Evolutionary conservation across 305 asterid genomes (phyloP).

Genomic region (Andrographis paniculata): DNA sequence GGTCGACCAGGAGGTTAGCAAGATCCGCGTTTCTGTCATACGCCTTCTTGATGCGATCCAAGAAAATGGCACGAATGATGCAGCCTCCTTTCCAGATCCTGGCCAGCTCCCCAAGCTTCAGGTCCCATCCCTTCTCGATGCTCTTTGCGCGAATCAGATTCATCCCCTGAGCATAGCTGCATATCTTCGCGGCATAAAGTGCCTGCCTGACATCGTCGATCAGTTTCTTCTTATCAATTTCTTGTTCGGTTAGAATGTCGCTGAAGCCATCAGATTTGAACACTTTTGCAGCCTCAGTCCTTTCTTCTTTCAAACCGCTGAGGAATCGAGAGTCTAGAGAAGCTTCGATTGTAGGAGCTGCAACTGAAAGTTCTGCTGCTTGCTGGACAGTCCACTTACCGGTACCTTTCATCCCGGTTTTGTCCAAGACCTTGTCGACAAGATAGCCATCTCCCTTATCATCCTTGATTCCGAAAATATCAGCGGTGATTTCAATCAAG

Average conservation of each 20-base stretch:
- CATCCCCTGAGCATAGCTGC: constrained; percentile 97
- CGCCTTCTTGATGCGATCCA: constrained; percentile 87
- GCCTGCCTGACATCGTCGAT: constrained; percentile 73
- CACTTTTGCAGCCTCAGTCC: constrained; percentile 73
- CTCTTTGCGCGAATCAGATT: constrained; percentile 90
- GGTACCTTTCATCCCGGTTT: too few relatives aligned
- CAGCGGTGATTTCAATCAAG: constrained; percentile 93
- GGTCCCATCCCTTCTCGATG: constrained; percentile 74
- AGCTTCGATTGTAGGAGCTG: constrained; percentile 96
- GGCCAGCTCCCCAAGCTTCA: constrained; percentile 87
- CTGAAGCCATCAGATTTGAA: constrained; percentile 67
- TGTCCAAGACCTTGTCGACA: constrained; percentile 89
- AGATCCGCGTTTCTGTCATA: constrained; percentile 77
- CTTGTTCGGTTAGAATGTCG: constrained; percentile 47
- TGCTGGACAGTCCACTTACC: constrained; percentile 96
- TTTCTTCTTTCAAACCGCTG: constrained; percentile 65
- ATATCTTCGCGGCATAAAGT: constrained; percentile 26
- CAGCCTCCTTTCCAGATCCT: constrained; percentile 98
- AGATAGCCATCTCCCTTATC: constrained; percentile 72
- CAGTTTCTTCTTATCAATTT: constrained; percentile 55
- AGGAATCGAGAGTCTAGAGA: constrained; percentile 40
- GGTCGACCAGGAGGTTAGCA: constrained; percentile 81
- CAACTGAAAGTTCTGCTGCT: constrained; percentile 89
- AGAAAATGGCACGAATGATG: constrained; percentile 89
- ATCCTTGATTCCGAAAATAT: constrained; percentile 83